Evolutionary conservation across 1,284 basidiomycete species (phyloP).

Genomic region (Pascua guehoae): DNA sequence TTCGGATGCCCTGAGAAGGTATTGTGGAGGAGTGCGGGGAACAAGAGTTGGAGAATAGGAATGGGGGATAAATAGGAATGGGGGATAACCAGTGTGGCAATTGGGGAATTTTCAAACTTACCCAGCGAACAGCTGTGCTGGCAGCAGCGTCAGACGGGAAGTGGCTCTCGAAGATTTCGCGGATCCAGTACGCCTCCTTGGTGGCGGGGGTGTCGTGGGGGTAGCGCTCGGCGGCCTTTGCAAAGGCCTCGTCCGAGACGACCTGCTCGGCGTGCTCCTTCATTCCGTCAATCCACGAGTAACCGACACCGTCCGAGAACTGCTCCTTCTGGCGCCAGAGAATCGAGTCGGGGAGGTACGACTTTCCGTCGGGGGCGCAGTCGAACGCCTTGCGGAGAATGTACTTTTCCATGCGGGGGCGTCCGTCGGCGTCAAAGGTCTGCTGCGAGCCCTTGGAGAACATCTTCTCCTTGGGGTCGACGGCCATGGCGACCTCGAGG

Average conservation of each 20-base stretch:
- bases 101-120: conserved; percentile 30
- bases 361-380: conserved; percentile 71
- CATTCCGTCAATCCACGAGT: conserved; percentile 99
- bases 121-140: conserved; percentile 80
- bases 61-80: no score
- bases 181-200: conserved; percentile 94
- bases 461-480: conserved; percentile 83
- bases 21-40: no score
- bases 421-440: conserved; percentile 74
- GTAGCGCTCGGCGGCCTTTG: conserved; percentile 72
- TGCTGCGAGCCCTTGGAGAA: conserved; percentile 80
- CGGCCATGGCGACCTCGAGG: conserved; percentile 88
- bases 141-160: conserved; percentile 86
- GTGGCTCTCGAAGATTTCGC: conserved; percentile 85
- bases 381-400: conserved; percentile 98
- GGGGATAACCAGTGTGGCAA: no score
- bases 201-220: conserved; percentile 83
- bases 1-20: background rate
- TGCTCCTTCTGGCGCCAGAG: conserved; percentile 99
- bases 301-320: conserved; percentile 98
- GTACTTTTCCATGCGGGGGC: conserved; percentile 96
- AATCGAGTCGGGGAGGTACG: conserved; percentile 90
- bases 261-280: conserved; percentile 77
- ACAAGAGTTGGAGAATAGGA: no score
- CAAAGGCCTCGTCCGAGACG: conserved; percentile 80